Conservation (phyloP, 331 rosid genomes). For the Erythrophleum ivorense region DNA sequence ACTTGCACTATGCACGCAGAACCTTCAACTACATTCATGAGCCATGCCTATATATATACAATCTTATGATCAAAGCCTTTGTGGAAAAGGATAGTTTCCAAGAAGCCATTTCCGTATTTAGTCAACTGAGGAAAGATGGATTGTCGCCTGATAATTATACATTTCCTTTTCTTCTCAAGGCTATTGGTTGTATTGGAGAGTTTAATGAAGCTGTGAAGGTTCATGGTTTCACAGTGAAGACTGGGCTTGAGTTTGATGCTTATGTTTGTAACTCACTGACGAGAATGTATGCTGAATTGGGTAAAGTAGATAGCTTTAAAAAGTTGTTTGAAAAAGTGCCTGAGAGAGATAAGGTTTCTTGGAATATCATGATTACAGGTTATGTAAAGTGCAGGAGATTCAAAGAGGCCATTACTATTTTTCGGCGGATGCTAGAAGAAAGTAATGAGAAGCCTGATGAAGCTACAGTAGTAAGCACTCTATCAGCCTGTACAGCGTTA, state of each 20-base stretch:
- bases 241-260: slow-evolving; percentile 63
- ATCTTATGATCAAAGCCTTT: slow-evolving; percentile 63
- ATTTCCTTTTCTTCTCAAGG: slow-evolving; percentile 74
- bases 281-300: slow-evolving; percentile 65
- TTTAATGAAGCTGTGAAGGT: slow-evolving; percentile 54
- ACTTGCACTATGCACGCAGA: slow-evolving; percentile 57
- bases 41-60: slow-evolving; percentile 61
- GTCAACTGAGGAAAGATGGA: slow-evolving; percentile 52
- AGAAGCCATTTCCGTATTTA: slow-evolving; percentile 52
- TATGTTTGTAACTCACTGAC: slow-evolving; percentile 77
- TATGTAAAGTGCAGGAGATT: slow-evolving; percentile 63
- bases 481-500: slow-evolving; percentile 66
- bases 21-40: slow-evolving; percentile 48
- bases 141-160: slow-evolving; percentile 78
- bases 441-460: slow-evolving; percentile 62
- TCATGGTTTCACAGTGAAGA: slow-evolving; percentile 68
- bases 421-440: slow-evolving; percentile 54
- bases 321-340: slow-evolving; percentile 51
- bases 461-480: slow-evolving; percentile 70
- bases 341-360: slow-evolving; percentile 58
- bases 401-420: slow-evolving; percentile 59
- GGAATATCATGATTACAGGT: slow-evolving; percentile 74
- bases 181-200: slow-evolving; percentile 61
- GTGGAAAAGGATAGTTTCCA: slow-evolving; percentile 52
- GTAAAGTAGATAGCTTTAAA: slow-evolving; percentile 26